These are phyloP conservation scores for Piper betle DNA, from an alignment of 164 flowering plant genomes.

Conservation along the genomic window DNA sequence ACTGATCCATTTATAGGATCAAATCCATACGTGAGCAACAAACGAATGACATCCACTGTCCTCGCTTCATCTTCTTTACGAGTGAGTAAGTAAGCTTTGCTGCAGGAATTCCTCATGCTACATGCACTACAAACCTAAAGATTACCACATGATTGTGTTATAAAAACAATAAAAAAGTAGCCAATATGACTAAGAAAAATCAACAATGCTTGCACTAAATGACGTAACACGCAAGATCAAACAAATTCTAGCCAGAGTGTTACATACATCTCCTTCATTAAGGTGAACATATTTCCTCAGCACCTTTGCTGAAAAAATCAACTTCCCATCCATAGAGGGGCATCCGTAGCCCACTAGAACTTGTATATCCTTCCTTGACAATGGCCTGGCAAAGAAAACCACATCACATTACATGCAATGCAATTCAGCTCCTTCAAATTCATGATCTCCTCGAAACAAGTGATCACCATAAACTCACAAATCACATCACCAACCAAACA, in stretches of 20 bases:
- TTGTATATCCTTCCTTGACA: constrained; percentile 91
- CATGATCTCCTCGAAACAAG: not conserved
- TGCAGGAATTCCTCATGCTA: constrained; percentile 83
- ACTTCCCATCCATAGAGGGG: constrained; percentile 60
- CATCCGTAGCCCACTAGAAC: constrained; percentile 91
- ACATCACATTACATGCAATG: not conserved
- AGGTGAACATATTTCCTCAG: constrained; percentile 83
- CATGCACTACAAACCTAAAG: constrained; percentile 96
- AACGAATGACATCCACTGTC: constrained; percentile 75
- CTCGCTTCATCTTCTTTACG: constrained; percentile 96
- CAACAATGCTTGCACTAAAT: not conserved
- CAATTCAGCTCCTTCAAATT: not conserved
- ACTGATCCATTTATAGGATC: constrained; percentile 60
- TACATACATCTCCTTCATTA: constrained; percentile 97
- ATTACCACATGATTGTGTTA: too few relatives aligned
- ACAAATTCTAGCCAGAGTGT: not conserved
- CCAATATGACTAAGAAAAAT: not conserved
- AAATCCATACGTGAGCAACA: constrained; percentile 70
- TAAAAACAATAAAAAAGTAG: too few relatives aligned
- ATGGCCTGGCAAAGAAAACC: constrained; percentile 46
- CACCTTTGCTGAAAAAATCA: constrained; percentile 71
- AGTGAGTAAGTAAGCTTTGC: constrained; percentile 64
- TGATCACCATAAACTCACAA: not conserved
- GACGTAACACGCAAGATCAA: not conserved
- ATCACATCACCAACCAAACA: not conserved